These are phyloP conservation scores for Arthrobotrys megalospora DNA, from an alignment of 2,329 filamentous ascomycete species.

Conservation along the genomic window DNA sequence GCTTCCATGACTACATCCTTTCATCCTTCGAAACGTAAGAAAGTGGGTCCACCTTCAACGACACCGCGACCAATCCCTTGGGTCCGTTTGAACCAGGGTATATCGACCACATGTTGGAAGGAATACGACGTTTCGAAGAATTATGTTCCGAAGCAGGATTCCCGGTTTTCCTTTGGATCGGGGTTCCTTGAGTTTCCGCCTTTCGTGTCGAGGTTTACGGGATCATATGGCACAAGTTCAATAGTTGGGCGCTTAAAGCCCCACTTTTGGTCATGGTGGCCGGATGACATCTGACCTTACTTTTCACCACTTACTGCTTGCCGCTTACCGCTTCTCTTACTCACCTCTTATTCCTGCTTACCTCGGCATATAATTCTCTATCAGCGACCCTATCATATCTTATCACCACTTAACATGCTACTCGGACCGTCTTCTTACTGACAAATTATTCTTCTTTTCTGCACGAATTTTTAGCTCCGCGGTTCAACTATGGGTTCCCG, in stretches of 20 bases:
- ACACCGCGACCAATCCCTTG: constrained; percentile 41
- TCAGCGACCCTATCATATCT: constrained; percentile 5
- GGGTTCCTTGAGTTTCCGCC: constrained; percentile 14
- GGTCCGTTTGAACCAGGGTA: constrained; percentile 34
- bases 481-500: constrained; percentile 93
- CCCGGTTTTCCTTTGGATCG: constrained; percentile 9
- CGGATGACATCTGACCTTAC: constrained; percentile 49
- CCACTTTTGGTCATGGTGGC: constrained; percentile 47
- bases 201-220: constrained; percentile 22
- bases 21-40: constrained; percentile 30
- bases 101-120: background rate
- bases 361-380: constrained; percentile 43
- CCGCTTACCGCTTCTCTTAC: constrained; percentile 25
- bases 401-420: background rate
- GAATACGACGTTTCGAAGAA: constrained; percentile 14
- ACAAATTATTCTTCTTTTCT: background rate
- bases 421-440: constrained; percentile 10
- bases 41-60: constrained; percentile 28
- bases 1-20: constrained; percentile 17
- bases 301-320: constrained; percentile 19
- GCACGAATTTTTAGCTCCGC: constrained; percentile 69
- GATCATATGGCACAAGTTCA: constrained; percentile 45
- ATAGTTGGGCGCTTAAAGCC: constrained; percentile 50
- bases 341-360: constrained; percentile 18
- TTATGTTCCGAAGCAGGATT: constrained; percentile 8